Evolutionary conservation across 2,329 filamentous ascomycete genomes (phyloP).

Genomic region (Cephalotrichum gorgonifer): DNA sequence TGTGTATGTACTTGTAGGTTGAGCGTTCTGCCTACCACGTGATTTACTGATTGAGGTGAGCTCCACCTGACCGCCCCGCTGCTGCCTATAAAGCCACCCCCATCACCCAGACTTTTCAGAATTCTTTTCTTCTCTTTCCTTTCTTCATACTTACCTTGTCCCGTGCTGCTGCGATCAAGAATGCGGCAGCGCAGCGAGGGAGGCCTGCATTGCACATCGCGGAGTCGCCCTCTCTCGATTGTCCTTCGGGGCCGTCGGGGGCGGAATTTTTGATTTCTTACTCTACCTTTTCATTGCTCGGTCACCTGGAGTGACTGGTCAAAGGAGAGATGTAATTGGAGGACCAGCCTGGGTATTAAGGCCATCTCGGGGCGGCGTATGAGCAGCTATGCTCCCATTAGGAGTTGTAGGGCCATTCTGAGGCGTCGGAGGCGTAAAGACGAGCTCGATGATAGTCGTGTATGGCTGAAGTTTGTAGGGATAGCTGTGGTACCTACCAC

Average conservation of each 20-base stretch:
- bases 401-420: no score
- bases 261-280: slow-evolving; percentile 36
- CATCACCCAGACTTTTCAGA: background rate
- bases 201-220: slow-evolving; percentile 44
- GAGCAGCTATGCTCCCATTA: no score
- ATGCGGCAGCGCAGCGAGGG: slow-evolving; percentile 27
- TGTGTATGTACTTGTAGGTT: no score
- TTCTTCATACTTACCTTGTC: slow-evolving; percentile 42
- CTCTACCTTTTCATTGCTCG: slow-evolving; percentile 28
- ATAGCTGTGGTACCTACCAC: no score
- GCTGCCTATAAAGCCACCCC: background rate
- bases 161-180: slow-evolving; percentile 31
- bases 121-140: slow-evolving; percentile 22
- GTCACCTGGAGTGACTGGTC: slow-evolving; percentile 1
- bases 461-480: no score
- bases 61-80: background rate
- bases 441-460: no score
- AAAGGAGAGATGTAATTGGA: slow-evolving; percentile 4
- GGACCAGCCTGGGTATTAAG: no score
- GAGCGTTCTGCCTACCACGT: background rate
- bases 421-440: no score
- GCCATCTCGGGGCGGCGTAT: no score
- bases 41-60: background rate
- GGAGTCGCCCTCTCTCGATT: slow-evolving; percentile 37
- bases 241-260: slow-evolving; percentile 40